Conservation (phyloP, 176 grass and related monocot genomes). For the Canna indica region DNA sequence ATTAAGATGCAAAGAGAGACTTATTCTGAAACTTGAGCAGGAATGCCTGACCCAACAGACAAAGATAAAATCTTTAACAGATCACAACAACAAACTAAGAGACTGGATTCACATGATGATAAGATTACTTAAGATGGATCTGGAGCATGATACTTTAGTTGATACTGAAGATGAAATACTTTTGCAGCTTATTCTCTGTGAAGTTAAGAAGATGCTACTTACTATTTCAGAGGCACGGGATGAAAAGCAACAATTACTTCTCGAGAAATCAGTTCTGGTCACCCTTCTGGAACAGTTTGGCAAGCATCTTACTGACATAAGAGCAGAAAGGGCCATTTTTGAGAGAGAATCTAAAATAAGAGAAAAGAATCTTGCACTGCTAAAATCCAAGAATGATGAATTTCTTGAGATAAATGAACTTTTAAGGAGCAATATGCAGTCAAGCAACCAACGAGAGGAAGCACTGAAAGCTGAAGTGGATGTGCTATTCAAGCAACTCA, state of each 20-base stretch:
- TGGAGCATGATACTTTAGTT: slow-evolving; percentile 60
- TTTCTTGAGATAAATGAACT: slow-evolving; percentile 40
- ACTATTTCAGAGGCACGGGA: slow-evolving; percentile 74
- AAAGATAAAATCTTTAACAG: slow-evolving; percentile 27
- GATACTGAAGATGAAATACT: slow-evolving; percentile 66
- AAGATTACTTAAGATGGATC: slow-evolving; percentile 56
- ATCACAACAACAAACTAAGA: slow-evolving; percentile 46
- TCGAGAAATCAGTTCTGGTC: slow-evolving; percentile 80
- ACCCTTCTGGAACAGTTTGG: slow-evolving; percentile 85
- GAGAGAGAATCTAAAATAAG: slow-evolving; percentile 59
- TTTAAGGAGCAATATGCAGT: slow-evolving; percentile 42
- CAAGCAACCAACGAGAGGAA: slow-evolving; percentile 40
- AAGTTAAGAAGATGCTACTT: slow-evolving; percentile 57
- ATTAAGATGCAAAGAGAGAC: background rate
- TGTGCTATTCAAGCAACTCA: slow-evolving; percentile 54
- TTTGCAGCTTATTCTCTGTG: slow-evolving; percentile 83
- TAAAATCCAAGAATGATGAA: slow-evolving; percentile 48
- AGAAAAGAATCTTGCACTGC: slow-evolving; percentile 41
- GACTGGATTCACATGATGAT: slow-evolving; percentile 53
- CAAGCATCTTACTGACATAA: slow-evolving; percentile 64
- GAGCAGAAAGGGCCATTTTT: slow-evolving; percentile 57
- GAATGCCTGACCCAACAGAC: slow-evolving; percentile 27
- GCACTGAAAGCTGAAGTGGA: slow-evolving; percentile 65
- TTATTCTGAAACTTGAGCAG: slow-evolving; percentile 9
- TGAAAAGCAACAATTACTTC: slow-evolving; percentile 62